These are phyloP conservation scores for Physcia stellaris DNA, from an alignment of 495 filamentous ascomycete species.

Conservation along the genomic window DNA sequence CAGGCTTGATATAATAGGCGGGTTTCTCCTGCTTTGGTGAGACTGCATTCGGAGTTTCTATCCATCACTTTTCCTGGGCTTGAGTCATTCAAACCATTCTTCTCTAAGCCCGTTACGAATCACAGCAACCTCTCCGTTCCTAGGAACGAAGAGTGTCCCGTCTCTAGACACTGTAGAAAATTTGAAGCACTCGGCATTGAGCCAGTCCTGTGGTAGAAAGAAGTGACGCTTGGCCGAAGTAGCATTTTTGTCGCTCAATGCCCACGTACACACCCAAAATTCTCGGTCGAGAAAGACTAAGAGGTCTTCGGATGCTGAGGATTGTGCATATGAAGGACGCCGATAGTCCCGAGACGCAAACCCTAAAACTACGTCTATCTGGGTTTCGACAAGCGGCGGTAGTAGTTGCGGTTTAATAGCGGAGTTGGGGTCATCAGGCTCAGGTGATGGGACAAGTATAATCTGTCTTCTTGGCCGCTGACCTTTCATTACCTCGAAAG, in stretches of 20 bases:
- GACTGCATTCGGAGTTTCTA: too few species aligned
- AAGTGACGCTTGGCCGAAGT: constrained; percentile 8
- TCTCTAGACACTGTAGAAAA: constrained; percentile 7
- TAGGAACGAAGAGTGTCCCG: constrained; percentile 7
- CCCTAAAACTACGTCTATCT: too few species aligned
- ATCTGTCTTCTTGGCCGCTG: not conserved
- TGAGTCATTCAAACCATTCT: too few species aligned
- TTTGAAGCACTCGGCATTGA: constrained; percentile 7
- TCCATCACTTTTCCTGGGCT: too few species aligned
- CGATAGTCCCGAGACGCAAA: too few species aligned
- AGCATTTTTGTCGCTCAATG: not conserved
- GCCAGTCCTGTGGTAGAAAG: constrained; percentile 14
- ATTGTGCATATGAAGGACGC: not conserved
- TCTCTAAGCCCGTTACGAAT: not conserved
- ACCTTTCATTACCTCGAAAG: not conserved
- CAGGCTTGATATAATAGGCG: too few species aligned
- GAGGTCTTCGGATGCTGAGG: not conserved
- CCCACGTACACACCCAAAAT: constrained; percentile 11
- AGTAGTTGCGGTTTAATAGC: not conserved
- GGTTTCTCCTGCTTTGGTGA: too few species aligned
- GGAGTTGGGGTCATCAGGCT: not conserved
- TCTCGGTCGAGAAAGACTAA: constrained; percentile 11
- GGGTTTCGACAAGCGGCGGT: not conserved
- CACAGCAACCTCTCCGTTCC: constrained; percentile 10
- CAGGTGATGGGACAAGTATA: not conserved